These are phyloP conservation scores for Candida broadrunensis DNA, from an alignment of 805 yeast genomes.

Conservation along the genomic window DNA sequence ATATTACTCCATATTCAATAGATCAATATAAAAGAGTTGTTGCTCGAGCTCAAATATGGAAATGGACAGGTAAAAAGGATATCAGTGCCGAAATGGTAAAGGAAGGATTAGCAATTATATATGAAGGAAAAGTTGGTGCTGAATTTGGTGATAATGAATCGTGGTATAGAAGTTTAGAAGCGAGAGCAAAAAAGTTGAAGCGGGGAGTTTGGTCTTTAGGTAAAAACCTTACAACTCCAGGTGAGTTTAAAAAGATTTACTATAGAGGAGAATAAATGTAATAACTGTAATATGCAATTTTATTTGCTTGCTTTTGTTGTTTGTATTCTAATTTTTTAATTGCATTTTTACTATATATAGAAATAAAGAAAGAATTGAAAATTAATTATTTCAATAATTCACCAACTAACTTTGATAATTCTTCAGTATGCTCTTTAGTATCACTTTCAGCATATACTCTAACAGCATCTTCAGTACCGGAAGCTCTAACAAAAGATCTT, in stretches of 20 bases:
- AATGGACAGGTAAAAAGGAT: constrained; percentile 61
- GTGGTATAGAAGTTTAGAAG: constrained; percentile 58
- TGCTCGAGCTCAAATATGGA: constrained; percentile 66
- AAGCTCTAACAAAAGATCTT: constrained; percentile 91
- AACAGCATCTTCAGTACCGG: constrained; percentile 97
- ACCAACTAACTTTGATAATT: constrained; percentile 26
- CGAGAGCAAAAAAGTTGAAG: constrained; percentile 50
- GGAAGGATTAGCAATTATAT: constrained; percentile 81
- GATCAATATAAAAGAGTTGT: constrained; percentile 93
- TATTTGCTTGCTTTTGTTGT: too few relatives aligned
- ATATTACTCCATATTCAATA: constrained; percentile 71
- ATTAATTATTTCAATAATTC: constrained; percentile 17
- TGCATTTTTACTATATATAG: neutral
- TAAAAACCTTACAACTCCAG: constrained; percentile 62
- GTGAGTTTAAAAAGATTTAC: constrained; percentile 63
- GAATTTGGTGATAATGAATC: constrained; percentile 81
- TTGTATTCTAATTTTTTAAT: neutral
- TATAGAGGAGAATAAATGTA: constrained; percentile 8
- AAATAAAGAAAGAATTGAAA: neutral
- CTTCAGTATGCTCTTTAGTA: constrained; percentile 28
- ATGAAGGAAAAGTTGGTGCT: constrained; percentile 77
- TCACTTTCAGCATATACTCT: constrained; percentile 91
- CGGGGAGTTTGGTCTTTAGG: constrained; percentile 70
- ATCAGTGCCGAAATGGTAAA: constrained; percentile 85
- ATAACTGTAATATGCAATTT: neutral